A percentile compares a stretch with the other conserved stretches of the same genome.
These are phyloP conservation scores for Aspergillus sclerotiicarbonarius DNA, from an alignment of 495 filamentous ascomycete genomes.

Conservation along the genomic window DNA sequence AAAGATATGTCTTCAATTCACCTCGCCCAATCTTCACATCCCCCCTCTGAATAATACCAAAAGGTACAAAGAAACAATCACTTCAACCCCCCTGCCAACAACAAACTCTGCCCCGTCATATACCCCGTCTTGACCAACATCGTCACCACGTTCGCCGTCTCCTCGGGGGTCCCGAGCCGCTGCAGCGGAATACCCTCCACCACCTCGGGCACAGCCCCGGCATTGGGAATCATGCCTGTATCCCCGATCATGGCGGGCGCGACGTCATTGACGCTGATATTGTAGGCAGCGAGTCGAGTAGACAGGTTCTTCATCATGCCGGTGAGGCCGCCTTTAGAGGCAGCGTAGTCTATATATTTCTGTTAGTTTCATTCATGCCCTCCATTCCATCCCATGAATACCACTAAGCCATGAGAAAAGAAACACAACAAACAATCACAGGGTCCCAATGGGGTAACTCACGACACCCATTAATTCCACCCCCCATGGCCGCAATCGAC, in stretches of 20 bases:
- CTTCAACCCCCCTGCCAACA: conserved; percentile 57
- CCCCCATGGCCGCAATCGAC: conserved; percentile 64
- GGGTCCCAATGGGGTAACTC: too few relatives aligned
- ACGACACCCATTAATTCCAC: conserved; percentile 66
- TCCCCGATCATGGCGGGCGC: conserved; percentile 73
- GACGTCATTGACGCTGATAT: conserved; percentile 74
- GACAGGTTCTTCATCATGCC: conserved; percentile 67
- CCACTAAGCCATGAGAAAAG: not conserved
- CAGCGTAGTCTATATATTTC: conserved; percentile 55
- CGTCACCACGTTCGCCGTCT: conserved; percentile 65
- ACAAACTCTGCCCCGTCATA: conserved; percentile 62
- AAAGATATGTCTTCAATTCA: too few relatives aligned
- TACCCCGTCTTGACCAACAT: conserved; percentile 70
- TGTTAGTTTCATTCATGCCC: not conserved
- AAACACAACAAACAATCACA: not conserved
- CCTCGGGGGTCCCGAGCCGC: conserved; percentile 61
- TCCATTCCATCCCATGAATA: not conserved
- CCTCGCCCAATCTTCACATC: too few relatives aligned
- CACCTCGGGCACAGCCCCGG: conserved; percentile 51
- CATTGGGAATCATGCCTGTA: conserved; percentile 63
- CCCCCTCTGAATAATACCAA: too few relatives aligned
- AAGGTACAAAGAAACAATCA: conserved; percentile 23
- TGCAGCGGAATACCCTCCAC: conserved; percentile 59
- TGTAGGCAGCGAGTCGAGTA: conserved; percentile 56
- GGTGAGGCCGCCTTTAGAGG: conserved; percentile 62